phyloP scores from a whole-genome alignment of 371 early-diverging fungal genomes.

The Lichtheimia ornata region DNA sequence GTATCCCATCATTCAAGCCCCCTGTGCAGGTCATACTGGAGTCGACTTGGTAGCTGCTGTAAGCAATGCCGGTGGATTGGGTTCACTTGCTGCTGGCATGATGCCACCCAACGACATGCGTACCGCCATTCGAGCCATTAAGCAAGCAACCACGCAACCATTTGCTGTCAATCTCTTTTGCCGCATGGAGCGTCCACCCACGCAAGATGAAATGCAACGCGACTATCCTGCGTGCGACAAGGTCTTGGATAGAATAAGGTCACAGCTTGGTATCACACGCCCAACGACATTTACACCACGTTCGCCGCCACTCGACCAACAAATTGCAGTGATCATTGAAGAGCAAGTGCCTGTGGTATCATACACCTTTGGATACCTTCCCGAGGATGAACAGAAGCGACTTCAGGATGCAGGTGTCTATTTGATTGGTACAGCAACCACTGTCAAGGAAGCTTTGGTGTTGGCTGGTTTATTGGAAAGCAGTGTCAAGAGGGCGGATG shows the following conservation, averaged over 20 bases:
- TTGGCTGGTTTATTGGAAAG: constrained; percentile 26
- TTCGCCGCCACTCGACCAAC: constrained; percentile 41
- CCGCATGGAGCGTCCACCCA: constrained; percentile 18
- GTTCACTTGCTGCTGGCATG: constrained; percentile 42
- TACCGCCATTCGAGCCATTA: constrained; percentile 33
- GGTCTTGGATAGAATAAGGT: constrained; percentile 30
- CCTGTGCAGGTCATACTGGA: constrained; percentile 44
- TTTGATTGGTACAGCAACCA: constrained; percentile 49
- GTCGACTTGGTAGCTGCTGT: constrained; percentile 36
- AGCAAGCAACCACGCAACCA: constrained; percentile 26
- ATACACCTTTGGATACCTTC: constrained; percentile 45
- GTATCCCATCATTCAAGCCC: constrained; percentile 46
- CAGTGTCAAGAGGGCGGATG: constrained; percentile 32
- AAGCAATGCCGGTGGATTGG: constrained; percentile 45
- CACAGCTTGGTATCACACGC: constrained; percentile 23
- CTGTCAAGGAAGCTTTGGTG: constrained; percentile 34
- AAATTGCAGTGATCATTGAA: constrained; percentile 38
- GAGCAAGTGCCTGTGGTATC: constrained; percentile 45
- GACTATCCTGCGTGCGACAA: constrained; percentile 19
- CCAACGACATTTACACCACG: constrained; percentile 31
- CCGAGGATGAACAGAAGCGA: constrained; percentile 23
- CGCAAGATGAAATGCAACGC: constrained; percentile 26
- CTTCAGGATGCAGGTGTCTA: constrained; percentile 34
- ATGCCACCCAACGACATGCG: constrained; percentile 31
- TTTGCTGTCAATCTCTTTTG: constrained; percentile 51